phyloP scores from a whole-genome alignment of 768 basidiomycete species.

The Leccinum fibrillosum region DNA sequence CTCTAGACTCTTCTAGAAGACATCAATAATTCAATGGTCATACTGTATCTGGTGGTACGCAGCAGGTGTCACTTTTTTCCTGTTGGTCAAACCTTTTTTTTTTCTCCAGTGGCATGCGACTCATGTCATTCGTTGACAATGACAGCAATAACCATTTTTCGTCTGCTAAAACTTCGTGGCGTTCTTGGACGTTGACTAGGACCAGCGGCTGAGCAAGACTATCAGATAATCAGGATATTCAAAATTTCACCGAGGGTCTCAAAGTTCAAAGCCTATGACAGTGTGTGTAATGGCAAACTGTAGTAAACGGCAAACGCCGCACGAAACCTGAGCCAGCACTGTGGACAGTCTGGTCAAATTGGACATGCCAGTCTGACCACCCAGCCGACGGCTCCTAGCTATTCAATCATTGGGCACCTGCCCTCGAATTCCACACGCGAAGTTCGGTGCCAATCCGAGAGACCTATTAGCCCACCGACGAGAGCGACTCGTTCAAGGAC shows the following conservation, averaged over 20 bases:
- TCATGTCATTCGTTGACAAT: no score
- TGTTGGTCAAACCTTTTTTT: not conserved
- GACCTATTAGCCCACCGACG: no score
- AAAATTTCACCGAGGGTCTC: not conserved
- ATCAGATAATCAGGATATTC: no score
- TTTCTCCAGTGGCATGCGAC: not conserved
- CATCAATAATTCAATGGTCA: no score
- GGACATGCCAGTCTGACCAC: no score
- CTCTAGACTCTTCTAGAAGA: no score
- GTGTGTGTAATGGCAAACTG: not conserved
- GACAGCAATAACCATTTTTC: not conserved
- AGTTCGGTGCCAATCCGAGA: no score
- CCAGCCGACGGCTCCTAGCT: not conserved
- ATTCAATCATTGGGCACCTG: no score
- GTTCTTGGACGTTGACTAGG: not conserved
- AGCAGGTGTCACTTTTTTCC: not conserved
- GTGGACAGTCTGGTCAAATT: not conserved
- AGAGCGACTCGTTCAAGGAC: no score
- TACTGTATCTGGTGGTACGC: not conserved
- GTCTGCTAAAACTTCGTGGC: not conserved
- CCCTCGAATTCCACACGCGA: no score
- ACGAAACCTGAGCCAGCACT: not conserved
- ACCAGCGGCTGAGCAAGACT: no score
- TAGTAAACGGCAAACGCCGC: not conserved
- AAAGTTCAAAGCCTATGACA: not conserved